Evolutionary conservation across 208 protist genomes (phyloP), one percentile per base, ranked within the genome.

Genomic region (Leishmania arabica): DNA sequence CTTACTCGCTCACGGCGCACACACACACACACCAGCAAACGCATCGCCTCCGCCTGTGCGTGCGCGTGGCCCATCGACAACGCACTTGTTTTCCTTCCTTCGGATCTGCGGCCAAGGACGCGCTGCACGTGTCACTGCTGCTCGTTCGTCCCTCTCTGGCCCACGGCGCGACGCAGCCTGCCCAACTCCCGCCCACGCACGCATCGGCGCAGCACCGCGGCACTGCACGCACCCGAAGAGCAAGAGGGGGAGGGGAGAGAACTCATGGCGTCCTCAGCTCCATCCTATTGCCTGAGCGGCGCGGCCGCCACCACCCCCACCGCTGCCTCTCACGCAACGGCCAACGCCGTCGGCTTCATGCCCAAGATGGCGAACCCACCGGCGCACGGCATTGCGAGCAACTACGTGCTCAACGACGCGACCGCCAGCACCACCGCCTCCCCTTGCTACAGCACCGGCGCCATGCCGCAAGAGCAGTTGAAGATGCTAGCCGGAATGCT

Each of bases 401-500:
- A 79, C 76, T 15, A 60, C 42, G 62, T 8, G 3, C 19, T 27
- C 64, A 11, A 27, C 64, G 64, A 37, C 15, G 17, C 64, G 4
- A 19, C 45, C 15, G 47, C 19, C 47, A 31, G 19, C 47, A 13
- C 31, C 27, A 13, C 9, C 68, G 56, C 19, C 21, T 47, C 51
- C 37, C 15, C 15, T 34, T 31, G 42, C 15, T 8, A 31, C 15
- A 4, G 31, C 45, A 40, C 45, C 40, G 34, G 56, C 34, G 42
- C 47, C 2, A 49, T 78, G 21, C 49, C 51, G 13, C 62, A 64
- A 0, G 82, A 85, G 64, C 82, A 78, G 9, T 72, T 85, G 62
- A 53, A 79, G 53, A 53, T 84, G 56, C 56, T 92, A 54, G 76
- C 71, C 72, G 78, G 77, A 77, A 73, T 72, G 37, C 81, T 89